A percentile compares a stretch with the other conserved stretches of the same genome.
These are phyloP conservation scores for Kuraishia cidri DNA, from an alignment of 805 yeast species.

Conservation along the genomic window DNA sequence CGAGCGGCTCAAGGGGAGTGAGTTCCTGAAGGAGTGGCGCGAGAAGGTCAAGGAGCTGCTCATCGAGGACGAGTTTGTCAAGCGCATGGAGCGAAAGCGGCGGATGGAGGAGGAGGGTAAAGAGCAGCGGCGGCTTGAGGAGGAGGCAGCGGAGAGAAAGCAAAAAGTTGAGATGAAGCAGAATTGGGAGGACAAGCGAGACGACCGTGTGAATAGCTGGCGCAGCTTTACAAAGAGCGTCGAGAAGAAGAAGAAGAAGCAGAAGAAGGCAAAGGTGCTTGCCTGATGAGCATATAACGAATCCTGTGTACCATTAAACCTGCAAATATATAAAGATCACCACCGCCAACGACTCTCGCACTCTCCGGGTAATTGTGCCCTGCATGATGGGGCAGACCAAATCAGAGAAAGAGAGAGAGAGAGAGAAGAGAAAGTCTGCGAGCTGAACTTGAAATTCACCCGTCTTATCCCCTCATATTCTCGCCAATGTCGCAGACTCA, in stretches of 20 bases:
- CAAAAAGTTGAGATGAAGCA: constrained; percentile 26
- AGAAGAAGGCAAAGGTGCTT: constrained; percentile 30
- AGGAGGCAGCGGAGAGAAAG: constrained; percentile 17
- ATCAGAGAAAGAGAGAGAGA: too few relatives aligned
- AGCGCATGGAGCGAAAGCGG: constrained; percentile 30
- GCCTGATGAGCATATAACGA: too few relatives aligned
- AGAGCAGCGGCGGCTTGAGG: constrained; percentile 21
- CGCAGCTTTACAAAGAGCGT: constrained; percentile 34
- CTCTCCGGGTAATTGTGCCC: too few relatives aligned
- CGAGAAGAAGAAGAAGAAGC: constrained; percentile 37
- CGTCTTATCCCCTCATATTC: too few relatives aligned
- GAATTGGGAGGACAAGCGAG: constrained; percentile 57
- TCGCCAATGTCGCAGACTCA: too few relatives aligned
- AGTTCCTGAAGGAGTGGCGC: constrained; percentile 30
- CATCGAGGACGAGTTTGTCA: constrained; percentile 35
- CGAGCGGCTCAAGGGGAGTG: constrained; percentile 20
- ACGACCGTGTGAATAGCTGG: constrained; percentile 52
- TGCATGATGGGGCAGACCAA: too few relatives aligned
- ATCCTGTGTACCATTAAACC: too few relatives aligned
- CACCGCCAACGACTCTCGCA: too few relatives aligned
- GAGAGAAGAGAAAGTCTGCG: too few relatives aligned
- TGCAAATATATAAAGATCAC: too few relatives aligned
- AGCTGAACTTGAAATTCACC: too few relatives aligned
- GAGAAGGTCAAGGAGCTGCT: constrained; percentile 30
- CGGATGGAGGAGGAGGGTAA: constrained; percentile 30